Evolutionary conservation across 1,284 basidiomycete species (phyloP), one percentile per base, ranked within the genome.

Genomic region (Singerocomus rubriflavus): DNA sequence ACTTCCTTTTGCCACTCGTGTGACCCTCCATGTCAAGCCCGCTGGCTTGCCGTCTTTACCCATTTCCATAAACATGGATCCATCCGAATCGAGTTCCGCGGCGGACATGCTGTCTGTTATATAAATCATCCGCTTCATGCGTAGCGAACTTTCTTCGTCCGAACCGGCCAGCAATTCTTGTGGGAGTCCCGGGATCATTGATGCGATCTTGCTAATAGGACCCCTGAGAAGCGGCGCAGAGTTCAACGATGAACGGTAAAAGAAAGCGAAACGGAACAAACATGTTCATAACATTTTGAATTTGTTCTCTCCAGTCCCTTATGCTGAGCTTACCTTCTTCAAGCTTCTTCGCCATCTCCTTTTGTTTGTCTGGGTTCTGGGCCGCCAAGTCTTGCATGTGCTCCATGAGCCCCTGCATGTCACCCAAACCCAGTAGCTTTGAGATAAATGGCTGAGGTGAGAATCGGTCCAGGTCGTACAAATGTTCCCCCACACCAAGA

Each of bases 91-190:
- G 50, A 99, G 83, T 71, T 99, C 97, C 49, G 76, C 75, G 14
- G 86, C 81, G 36, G 93, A 92, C 96, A 99, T 99, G 63, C 91
- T 93, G 71, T 99, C 96, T 21, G 93, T 98, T 66, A 99, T 98
- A 75, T 91, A 99, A 58, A 98, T 91, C 91, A 99, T 95, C 55
- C 94, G 86, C 73, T 98, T 98, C 84, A 99, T 88, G 53, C 92
- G 87, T 58, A 82, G 71, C 1, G 90, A 86, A 33, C 92, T 93
- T 64, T 98, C 96, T 66, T 97, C 94, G 65, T 93, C 92, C 29
- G 88, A 88, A 35, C 91, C 94, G 64, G 88, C 85, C 50, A 98
- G 79, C 66, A 99, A 77, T 36, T 93, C 91, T 57, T 91, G 88
- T 14, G 93, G 89, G 61, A 99, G 82, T 30, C 96, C 96, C 4